A percentile compares a stretch with the other conserved stretches of the same genome.
phyloP scores from a whole-genome alignment of 805 yeast genomes.

The Maudiozyma saulgeensis region DNA sequence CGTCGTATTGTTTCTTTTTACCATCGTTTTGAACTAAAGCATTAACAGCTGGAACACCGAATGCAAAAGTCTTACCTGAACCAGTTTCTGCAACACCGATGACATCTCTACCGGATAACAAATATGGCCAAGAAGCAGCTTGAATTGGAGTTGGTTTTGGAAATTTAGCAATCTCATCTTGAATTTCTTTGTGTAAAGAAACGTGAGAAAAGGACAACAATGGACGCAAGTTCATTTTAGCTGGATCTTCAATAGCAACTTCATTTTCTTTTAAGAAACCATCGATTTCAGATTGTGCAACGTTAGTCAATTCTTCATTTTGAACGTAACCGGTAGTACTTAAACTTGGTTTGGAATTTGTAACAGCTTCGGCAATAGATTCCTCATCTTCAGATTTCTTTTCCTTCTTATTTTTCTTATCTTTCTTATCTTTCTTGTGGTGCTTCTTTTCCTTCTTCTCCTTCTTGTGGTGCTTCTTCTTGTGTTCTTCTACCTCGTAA shows the following conservation, averaged over 20 bases:
- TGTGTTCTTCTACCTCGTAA: constrained; percentile 21
- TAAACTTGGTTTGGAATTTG: constrained; percentile 2
- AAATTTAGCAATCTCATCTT: constrained; percentile 56
- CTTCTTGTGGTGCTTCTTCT: constrained; percentile 25
- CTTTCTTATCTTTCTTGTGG: constrained; percentile 29
- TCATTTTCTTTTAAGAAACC: constrained; percentile 60
- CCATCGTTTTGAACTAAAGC: constrained; percentile 36
- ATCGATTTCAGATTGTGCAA: constrained; percentile 48
- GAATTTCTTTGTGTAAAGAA: constrained; percentile 45
- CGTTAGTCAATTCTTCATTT: constrained; percentile 31
- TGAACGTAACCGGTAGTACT: constrained; percentile 28
- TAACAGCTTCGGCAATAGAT: constrained; percentile 22
- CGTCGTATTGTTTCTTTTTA: constrained; percentile 27
- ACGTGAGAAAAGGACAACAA: constrained; percentile 58
- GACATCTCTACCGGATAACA: constrained; percentile 70
- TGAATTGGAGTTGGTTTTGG: constrained; percentile 94
- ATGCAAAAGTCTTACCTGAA: constrained; percentile 94
- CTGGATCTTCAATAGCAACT: constrained; percentile 68
- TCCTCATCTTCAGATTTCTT: constrained; percentile 27
- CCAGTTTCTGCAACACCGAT: constrained; percentile 98
- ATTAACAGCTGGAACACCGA: constrained; percentile 93
- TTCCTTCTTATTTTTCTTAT: constrained; percentile 23
- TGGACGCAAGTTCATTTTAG: constrained; percentile 48
- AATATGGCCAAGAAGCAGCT: constrained; percentile 88
- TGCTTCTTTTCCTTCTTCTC: constrained; percentile 26